Conservation (phyloP, 2,329 filamentous ascomycete species). For the Botrytis paeoniae region DNA sequence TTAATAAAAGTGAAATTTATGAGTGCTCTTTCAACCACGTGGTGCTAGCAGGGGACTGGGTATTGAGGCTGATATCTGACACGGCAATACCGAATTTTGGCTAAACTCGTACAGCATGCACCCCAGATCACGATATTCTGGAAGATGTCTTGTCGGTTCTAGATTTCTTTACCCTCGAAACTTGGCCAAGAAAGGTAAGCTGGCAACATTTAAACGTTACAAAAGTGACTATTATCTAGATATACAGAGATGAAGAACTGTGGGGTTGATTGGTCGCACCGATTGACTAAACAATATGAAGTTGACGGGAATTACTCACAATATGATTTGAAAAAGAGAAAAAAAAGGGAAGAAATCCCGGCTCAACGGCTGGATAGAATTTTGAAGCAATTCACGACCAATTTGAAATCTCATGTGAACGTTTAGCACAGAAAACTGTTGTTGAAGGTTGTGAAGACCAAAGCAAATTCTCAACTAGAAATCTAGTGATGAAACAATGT, state of each 20-base stretch:
- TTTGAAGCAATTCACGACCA: neutral
- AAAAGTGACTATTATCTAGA: neutral
- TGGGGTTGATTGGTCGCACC: neutral
- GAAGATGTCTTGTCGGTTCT: neutral
- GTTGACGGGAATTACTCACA: neutral
- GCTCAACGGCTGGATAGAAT: neutral
- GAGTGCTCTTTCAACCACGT: neutral
- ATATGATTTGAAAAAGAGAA: neutral
- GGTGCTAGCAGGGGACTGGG: neutral
- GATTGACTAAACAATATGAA: neutral
- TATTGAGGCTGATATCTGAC: neutral
- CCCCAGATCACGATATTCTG: neutral
- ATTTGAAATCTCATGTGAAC: neutral
- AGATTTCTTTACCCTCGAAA: neutral
- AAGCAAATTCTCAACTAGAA: neutral
- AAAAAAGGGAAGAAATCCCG: neutral
- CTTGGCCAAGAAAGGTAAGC: neutral
- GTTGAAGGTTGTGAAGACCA: neutral
- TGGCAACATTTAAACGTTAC: neutral
- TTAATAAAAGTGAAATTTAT: neutral
- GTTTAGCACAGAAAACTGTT: too few species aligned
- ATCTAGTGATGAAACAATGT: neutral
- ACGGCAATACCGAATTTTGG: neutral
- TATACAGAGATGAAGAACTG: neutral
- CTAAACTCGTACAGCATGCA: slow-evolving; percentile 1